Base-by-base conservation (phyloP, 495 filamentous ascomycete species). In the Penicillium cosmopolitanum region DNA sequence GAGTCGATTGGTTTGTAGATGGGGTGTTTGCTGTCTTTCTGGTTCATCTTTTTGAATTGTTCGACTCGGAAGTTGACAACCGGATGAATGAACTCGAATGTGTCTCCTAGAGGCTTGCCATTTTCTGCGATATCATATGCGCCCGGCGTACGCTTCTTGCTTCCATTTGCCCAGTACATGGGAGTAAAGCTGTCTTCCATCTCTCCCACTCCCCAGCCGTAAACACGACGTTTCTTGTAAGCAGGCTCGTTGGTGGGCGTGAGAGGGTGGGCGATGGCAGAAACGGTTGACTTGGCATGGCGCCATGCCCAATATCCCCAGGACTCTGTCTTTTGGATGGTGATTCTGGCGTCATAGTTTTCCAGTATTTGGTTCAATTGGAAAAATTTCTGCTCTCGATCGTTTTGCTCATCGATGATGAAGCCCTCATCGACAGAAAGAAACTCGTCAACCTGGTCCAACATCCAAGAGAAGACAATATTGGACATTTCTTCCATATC, bases 401-500 rank as follows among this genome's bases (percentile, higher is more conserved):
- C 57, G 8, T 34, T 35, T 10, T 63, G 60, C 23, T 64, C 64
- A 3, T 54, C 28, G 4, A 42, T 8, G 3, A 69, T 47, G 21
- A 57, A 53, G 15, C 55, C 28, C 19, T 69, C 56, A 40, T 67
- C 60, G 9, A 67, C 50, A 5, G 61, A 66, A 0, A 66, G 44
- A 16, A 60, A 47, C 11, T 44, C 56, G 19, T 57, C 59, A 50
- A 67, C 56, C 51, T 65, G 65, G 38, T 67, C 65, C 19, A 67
- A 38, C 65, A 67, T 67, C 65, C 65, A 67, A 13, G 56, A 40
- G 38, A 67, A 62, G 5, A 63, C 51, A 52, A 65, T 65, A 46
- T 59, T 65, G n/a, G 65, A 58, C 65, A 67, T 65, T 33, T 65
- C 59, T 55, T 67, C 65, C 62, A 67, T 62, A 31, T 67, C 62